phyloP scores from a whole-genome alignment of 2,329 filamentous ascomycete species.

The Zymoseptoria brevis region DNA sequence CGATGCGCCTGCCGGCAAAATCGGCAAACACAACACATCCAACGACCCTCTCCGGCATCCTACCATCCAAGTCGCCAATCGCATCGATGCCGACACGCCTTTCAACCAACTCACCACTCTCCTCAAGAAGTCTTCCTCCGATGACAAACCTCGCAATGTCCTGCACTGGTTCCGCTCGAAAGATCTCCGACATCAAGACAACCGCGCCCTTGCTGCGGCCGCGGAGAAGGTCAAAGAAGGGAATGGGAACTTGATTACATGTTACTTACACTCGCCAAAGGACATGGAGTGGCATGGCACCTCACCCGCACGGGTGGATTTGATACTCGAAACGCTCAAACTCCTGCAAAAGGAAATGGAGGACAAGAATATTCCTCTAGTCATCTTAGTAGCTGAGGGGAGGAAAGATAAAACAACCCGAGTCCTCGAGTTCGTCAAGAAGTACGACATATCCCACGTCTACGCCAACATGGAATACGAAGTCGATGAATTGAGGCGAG shows the following conservation, averaged over 20 bases:
- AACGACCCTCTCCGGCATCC: conserved; percentile 34
- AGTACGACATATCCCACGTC: conserved; percentile 40
- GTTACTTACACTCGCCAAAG: conserved; percentile 41
- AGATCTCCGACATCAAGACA: conserved; percentile 44
- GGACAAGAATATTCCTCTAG: conserved; percentile 43
- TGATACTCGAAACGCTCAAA: conserved; percentile 39
- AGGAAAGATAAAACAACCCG: conserved; percentile 37
- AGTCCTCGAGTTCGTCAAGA: conserved; percentile 37
- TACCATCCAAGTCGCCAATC: conserved; percentile 42
- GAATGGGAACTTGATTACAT: conserved; percentile 36
- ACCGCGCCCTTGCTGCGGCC: conserved; percentile 41
- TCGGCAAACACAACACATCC: background rate
- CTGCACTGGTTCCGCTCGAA: conserved; percentile 47
- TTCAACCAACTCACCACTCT: conserved; percentile 36
- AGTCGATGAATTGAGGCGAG: conserved; percentile 69
- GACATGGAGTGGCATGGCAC: conserved; percentile 47
- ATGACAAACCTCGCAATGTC: conserved; percentile 35
- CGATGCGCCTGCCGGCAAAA: background rate
- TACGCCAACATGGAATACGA: conserved; percentile 69
- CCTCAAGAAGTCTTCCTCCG: conserved; percentile 33
- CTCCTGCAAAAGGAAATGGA: conserved; percentile 41
- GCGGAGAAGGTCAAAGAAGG: conserved; percentile 39
- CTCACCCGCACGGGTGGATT: conserved; percentile 41
- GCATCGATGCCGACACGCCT: conserved; percentile 40
- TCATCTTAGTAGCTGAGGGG: conserved; percentile 37